phyloP scores from a whole-genome alignment of 2,329 filamentous ascomycete species.

The Torrubiellomyces zombiae region DNA sequence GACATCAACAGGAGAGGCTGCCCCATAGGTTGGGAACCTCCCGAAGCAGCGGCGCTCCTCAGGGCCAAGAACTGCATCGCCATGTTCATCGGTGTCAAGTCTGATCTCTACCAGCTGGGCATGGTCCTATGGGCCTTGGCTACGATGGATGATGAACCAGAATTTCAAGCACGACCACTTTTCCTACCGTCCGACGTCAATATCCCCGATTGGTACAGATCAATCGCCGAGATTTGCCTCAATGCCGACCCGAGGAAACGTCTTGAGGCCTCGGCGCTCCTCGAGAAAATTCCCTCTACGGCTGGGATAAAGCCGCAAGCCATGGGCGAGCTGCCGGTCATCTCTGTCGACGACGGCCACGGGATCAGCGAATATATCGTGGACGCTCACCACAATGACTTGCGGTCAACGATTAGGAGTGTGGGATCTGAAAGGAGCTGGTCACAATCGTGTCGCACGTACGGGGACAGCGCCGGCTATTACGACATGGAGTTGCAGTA shows the following conservation, averaged over 20 bases:
- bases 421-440: conserved; percentile 26
- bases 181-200: conserved; percentile 37
- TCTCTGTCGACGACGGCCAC: conserved; percentile 23
- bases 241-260: conserved; percentile 57
- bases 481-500: conserved; percentile 31
- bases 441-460: conserved; percentile 22
- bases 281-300: conserved; percentile 45
- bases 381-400: conserved; percentile 16
- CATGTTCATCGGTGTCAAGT: conserved; percentile 97
- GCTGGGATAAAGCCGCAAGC: conserved; percentile 6
- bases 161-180: conserved; percentile 58
- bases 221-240: conserved; percentile 61
- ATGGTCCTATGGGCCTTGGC: conserved; percentile 95
- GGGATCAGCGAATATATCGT: conserved; percentile 22
- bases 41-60: conserved; percentile 73
- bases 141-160: conserved; percentile 77
- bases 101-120: conserved; percentile 85
- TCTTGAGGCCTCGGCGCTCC: conserved; percentile 54
- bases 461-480: too few relatives aligned
- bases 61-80: conserved; percentile 78
- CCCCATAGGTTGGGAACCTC: conserved; percentile 93
- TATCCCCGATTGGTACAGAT: conserved; percentile 65
- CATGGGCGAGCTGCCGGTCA: conserved; percentile 12
- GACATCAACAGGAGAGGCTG: conserved; percentile 97
- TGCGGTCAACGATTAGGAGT: conserved; percentile 19